Evolutionary conservation across 306 rosid genomes (phyloP), one percentile per base, ranked within the genome.

Genomic region (Psophocarpus tetragonolobus): DNA sequence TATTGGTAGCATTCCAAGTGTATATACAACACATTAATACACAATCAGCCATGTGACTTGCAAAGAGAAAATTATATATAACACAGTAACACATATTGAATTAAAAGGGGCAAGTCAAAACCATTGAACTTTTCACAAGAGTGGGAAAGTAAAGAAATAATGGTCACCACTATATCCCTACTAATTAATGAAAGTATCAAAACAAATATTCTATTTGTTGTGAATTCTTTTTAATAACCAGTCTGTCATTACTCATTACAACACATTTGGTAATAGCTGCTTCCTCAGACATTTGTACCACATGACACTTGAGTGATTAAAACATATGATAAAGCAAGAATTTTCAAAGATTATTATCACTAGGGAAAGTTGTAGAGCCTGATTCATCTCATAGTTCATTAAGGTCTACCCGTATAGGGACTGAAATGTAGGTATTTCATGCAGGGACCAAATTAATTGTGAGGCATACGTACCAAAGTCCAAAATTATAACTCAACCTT

Each of bases 111-210:
- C 33, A 21, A 53, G 65, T 17, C 18, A 68, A 66, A 63, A 38
- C 14, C 63, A 63, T 38, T 72, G 27, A 66, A 76, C 39, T 67
- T 68, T 24, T 48, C 12, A 29, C 51, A 75, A 47, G 47, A 60
- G 39, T 33, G 45, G 23, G 41, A 79, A 71, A 9, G 56, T 20
- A 71, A 56, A 75, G 41, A 38, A 79, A 54, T 47, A 78, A 32
- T 30, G n/a, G 39, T 41, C 45, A 58, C 14, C 36, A 47, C 17
- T 38, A 64, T 77, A 64, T 77, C 57, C 57, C 61, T 4, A 9
- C 51, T 44, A 69, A 70, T 23, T 45, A 64, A 54, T 15, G 17
- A 24, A 26, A 42, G 36, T 68, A 57, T 35, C 4, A 47, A 58
- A 65, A 45, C 44, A 76, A 35, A 45, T 36, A 26, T 70, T 47